Conservation (phyloP, 2,329 filamentous ascomycete genomes). For the Cladosporium cucumerinum region DNA sequence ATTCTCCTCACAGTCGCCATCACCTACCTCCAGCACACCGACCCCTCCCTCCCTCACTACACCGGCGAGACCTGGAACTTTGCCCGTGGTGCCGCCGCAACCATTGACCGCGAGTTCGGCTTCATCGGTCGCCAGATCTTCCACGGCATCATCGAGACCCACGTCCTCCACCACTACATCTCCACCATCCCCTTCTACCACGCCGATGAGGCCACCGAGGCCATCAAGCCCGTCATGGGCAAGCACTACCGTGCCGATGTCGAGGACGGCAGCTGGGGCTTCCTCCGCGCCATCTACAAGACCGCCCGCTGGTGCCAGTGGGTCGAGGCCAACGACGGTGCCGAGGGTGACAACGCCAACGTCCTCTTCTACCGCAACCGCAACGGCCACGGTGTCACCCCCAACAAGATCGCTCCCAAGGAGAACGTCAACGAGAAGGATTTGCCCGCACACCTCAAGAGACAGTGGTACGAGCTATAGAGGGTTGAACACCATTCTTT, state of each 20-base stretch:
- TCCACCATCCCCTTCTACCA: slow-evolving; percentile 96
- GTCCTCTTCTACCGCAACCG: slow-evolving; percentile 94
- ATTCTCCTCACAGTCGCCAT: slow-evolving; percentile 68
- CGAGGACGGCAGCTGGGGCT: slow-evolving; percentile 72
- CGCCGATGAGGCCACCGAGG: slow-evolving; percentile 89
- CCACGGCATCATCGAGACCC: slow-evolving; percentile 96
- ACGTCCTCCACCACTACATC: slow-evolving; percentile 97
- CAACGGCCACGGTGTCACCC: slow-evolving; percentile 73
- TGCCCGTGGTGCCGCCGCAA: slow-evolving; percentile 86
- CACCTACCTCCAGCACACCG: slow-evolving; percentile 95
- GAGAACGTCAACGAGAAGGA: neutral
- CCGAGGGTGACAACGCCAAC: slow-evolving; percentile 74
- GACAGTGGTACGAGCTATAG: slow-evolving; percentile 9
- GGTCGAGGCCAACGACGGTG: slow-evolving; percentile 87
- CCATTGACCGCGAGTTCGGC: slow-evolving; percentile 94
- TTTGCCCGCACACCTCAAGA: slow-evolving; percentile 4
- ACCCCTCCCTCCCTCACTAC: slow-evolving; percentile 92
- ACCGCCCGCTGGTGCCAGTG: slow-evolving; percentile 88
- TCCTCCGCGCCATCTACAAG: slow-evolving; percentile 78
- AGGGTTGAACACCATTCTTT: neutral
- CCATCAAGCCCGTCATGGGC: slow-evolving; percentile 94
- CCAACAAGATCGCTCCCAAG: slow-evolving; percentile 34
- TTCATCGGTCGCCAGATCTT: slow-evolving; percentile 88
- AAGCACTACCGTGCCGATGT: slow-evolving; percentile 86
- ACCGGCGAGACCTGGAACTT: slow-evolving; percentile 83